phyloP scores from a whole-genome alignment of 495 filamentous ascomycete species.

The Friedmanniomyces endolithicus region DNA sequence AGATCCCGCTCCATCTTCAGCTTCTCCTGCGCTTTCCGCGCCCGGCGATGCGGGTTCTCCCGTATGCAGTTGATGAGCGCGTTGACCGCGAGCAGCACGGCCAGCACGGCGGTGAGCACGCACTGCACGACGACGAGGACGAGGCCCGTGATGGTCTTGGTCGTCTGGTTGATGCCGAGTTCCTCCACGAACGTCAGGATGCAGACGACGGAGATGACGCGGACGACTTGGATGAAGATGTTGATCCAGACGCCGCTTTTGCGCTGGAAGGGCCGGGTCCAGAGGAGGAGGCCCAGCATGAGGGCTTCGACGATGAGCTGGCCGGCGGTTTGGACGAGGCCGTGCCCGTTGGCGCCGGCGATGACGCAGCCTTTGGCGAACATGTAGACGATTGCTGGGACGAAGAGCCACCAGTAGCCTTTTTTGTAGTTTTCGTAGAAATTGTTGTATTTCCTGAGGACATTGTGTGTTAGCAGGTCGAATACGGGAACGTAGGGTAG shows the following conservation, averaged over 20 bases:
- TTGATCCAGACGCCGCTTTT: conserved; percentile 86
- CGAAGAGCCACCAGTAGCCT: conserved; percentile 92
- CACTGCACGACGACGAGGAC: conserved; percentile 84
- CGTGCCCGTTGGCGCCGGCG: conserved; percentile 76
- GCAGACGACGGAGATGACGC: conserved; percentile 80
- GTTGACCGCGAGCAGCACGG: conserved; percentile 83
- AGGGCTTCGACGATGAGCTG: conserved; percentile 71
- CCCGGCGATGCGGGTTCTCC: conserved; percentile 78
- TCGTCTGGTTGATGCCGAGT: conserved; percentile 79
- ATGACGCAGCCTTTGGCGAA: conserved; percentile 82
- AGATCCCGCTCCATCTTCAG: conserved; percentile 60
- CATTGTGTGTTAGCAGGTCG: no score
- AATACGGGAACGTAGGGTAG: no score
- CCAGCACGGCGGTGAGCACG: conserved; percentile 66
- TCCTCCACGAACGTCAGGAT: conserved; percentile 91
- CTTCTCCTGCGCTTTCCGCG: conserved; percentile 82
- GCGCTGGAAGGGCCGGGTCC: conserved; percentile 74
- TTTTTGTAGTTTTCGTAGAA: conserved; percentile 95
- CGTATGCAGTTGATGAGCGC: conserved; percentile 69
- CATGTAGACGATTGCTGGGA: conserved; percentile 84
- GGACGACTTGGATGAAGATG: conserved; percentile 82
- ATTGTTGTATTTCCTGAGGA: conserved; percentile 61
- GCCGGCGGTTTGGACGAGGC: conserved; percentile 62
- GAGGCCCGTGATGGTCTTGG: conserved; percentile 87
- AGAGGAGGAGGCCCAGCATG: conserved; percentile 58